Percentiles rank a stretch among this genome's conserved stretches.
These are phyloP conservation scores for Petasospora fabianii DNA, from an alignment of 1,139 yeast species.

Conservation along the genomic window DNA sequence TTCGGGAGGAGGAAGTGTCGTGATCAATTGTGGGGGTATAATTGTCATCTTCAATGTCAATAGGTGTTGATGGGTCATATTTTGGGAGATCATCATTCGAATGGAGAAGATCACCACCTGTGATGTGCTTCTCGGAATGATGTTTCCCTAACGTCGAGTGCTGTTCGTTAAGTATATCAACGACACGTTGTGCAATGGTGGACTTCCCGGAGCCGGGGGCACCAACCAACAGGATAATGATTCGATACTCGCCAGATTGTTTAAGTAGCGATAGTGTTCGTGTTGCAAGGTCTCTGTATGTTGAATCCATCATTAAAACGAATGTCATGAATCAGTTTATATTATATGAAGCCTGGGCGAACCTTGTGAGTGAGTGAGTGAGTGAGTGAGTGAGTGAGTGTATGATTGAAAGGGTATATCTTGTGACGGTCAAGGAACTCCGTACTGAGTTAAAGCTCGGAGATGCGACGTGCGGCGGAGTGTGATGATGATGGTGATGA, in stretches of 20 bases:
- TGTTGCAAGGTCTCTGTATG: constrained; percentile 30
- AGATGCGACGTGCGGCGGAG: no score
- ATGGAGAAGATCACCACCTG: constrained; percentile 3
- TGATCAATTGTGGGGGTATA: constrained; percentile 27
- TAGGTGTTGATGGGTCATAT: constrained; percentile 30
- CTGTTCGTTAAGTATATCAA: constrained; percentile 35
- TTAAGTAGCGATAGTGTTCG: constrained; percentile 30
- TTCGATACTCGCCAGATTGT: constrained; percentile 38
- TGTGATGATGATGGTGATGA: no score
- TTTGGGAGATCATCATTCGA: constrained; percentile 19
- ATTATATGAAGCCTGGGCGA: not conserved
- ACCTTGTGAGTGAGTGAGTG: no score
- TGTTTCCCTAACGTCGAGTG: constrained; percentile 10
- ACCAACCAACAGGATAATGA: constrained; percentile 62
- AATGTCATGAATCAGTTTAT: constrained; percentile 13
- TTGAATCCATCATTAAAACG: constrained; percentile 30
- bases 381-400: no score
- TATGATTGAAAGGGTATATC: no score
- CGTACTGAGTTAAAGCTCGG: no score
- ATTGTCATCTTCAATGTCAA: constrained; percentile 45
- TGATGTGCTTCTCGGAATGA: not conserved
- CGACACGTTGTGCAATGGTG: constrained; percentile 50
- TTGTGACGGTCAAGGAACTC: no score
- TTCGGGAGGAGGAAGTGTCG: no score
- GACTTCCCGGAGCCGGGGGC: constrained; percentile 85